Percentiles rank a stretch among this genome's conserved stretches.
Evolutionary conservation across 345 rosid species (phyloP).

Genomic region (Eutrema yunnanense): DNA sequence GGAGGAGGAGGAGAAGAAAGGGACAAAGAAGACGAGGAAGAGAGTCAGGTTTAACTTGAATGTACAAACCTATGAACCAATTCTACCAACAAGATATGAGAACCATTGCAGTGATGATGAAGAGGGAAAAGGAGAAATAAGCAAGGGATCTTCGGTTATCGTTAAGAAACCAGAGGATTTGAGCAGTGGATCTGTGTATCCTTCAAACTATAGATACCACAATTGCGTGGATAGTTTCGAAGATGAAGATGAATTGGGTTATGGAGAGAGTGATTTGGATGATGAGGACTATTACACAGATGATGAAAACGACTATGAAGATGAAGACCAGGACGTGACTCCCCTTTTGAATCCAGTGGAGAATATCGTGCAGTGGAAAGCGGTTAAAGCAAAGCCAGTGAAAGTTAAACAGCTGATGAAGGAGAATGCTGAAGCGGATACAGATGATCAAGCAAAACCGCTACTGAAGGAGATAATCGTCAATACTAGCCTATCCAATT

Average conservation of each 20-base stretch:
- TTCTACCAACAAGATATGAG: conserved; percentile 24
- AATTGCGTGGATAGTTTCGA: conserved; percentile 55
- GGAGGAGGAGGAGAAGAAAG: conserved; percentile 26
- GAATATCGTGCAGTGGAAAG: conserved; percentile 81
- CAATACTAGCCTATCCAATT: conserved; percentile 70
- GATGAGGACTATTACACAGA: conserved; percentile 32
- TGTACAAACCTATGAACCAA: conserved; percentile 70
- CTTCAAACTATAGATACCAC: conserved; percentile 55
- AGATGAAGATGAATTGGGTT: conserved; percentile 50
- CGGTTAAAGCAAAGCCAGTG: conserved; percentile 55
- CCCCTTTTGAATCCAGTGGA: conserved; percentile 76
- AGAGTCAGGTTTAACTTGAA: conserved; percentile 86
- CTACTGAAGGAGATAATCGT: conserved; percentile 46
- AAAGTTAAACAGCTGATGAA: conserved; percentile 35
- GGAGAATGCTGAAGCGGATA: conserved; percentile 42
- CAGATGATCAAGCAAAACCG: conserved; percentile 31
- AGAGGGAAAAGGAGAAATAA: conserved; percentile 21
- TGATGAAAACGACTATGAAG: conserved; percentile 28
- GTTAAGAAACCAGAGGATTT: conserved; percentile 8
- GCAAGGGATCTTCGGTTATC: not conserved
- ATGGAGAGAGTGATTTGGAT: conserved; percentile 54
- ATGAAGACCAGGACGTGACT: conserved; percentile 40
- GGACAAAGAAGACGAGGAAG: conserved; percentile 47
- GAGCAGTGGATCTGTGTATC: conserved; percentile 30
- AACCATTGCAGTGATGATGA: conserved; percentile 38